These are phyloP conservation scores for Pueraria montana DNA, from an alignment of 306 rosid genomes.

Conservation along the genomic window DNA sequence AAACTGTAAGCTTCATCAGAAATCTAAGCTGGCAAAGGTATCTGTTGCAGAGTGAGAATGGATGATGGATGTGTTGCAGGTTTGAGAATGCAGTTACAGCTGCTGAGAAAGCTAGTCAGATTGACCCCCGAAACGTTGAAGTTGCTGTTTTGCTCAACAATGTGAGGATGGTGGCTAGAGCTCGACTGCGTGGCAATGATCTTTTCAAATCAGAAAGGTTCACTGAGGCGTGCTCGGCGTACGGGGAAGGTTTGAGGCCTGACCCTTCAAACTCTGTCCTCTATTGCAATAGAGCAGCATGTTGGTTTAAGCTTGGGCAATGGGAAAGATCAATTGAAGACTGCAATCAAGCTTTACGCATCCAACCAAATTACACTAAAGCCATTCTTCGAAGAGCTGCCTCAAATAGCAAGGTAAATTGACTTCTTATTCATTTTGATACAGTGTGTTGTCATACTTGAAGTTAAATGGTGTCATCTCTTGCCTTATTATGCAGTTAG, in stretches of 20 bases:
- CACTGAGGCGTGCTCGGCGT: conserved; percentile 83
- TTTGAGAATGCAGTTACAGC: conserved; percentile 87
- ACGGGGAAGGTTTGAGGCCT: conserved; percentile 80
- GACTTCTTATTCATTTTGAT: background rate
- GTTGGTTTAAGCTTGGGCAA: conserved; percentile 89
- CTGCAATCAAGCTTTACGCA: conserved; percentile 75
- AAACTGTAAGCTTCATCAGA: conserved; percentile 49
- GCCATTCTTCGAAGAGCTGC: conserved; percentile 91
- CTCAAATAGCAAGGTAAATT: conserved; percentile 73
- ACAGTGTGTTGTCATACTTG: background rate
- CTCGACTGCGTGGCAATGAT: conserved; percentile 82
- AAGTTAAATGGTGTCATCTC: conserved; percentile 13
- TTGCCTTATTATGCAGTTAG: conserved; percentile 62
- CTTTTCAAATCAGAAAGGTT: conserved; percentile 86
- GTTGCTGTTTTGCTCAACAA: conserved; percentile 68
- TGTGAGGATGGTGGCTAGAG: conserved; percentile 76
- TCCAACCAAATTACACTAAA: conserved; percentile 79
- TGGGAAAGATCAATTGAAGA: conserved; percentile 86
- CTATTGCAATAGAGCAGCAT: conserved; percentile 87
- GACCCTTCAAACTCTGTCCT: conserved; percentile 81
- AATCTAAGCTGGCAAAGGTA: conserved; percentile 43
- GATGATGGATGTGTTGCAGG: conserved; percentile 85
- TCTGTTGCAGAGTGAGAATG: conserved; percentile 65
- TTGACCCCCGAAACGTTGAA: conserved; percentile 75
- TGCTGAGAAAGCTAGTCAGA: conserved; percentile 77